Evolutionary conservation across 192 early-diverging fungal species (phyloP).

Genomic region (Spizellomyces sp.): DNA sequence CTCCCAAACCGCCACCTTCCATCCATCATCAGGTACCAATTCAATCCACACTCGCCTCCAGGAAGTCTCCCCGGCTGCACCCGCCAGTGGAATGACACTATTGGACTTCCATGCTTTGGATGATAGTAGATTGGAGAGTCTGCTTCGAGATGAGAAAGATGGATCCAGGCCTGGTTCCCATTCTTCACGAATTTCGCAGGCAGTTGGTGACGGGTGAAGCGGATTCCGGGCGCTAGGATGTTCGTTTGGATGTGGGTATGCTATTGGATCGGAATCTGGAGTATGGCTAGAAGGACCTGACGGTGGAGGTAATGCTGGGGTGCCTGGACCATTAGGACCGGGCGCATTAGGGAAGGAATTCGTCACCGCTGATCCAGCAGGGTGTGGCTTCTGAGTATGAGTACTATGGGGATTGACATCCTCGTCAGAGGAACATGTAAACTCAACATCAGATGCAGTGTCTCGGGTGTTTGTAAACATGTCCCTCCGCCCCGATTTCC

Average conservation of each 20-base stretch:
- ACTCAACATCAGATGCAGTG: constrained; percentile 8
- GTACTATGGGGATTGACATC: too few relatives aligned
- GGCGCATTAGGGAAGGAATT: too few relatives aligned
- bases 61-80: constrained; percentile 12
- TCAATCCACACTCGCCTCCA: constrained; percentile 17
- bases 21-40: constrained; percentile 23
- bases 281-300: too few relatives aligned
- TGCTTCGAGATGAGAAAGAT: constrained; percentile 10
- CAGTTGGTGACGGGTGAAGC: constrained; percentile 11
- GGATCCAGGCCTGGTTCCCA: constrained; percentile 29
- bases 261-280: neutral
- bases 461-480: constrained; percentile 5
- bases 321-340: too few relatives aligned
- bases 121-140: constrained; percentile 14
- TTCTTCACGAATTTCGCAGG: constrained; percentile 23
- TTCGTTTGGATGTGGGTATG: neutral
- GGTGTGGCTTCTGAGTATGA: too few relatives aligned
- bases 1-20: constrained; percentile 16
- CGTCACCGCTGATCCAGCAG: too few relatives aligned
- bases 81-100: neutral
- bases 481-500: too few relatives aligned
- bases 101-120: neutral
- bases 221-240: constrained; percentile 5
- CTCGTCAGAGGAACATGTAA: too few relatives aligned
- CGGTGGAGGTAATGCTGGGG: too few relatives aligned